A percentile compares a stretch with the other conserved stretches of the same genome.
These are phyloP conservation scores for Ophiostoma quercus DNA, from an alignment of 2,329 filamentous ascomycete species.

Conservation along the genomic window DNA sequence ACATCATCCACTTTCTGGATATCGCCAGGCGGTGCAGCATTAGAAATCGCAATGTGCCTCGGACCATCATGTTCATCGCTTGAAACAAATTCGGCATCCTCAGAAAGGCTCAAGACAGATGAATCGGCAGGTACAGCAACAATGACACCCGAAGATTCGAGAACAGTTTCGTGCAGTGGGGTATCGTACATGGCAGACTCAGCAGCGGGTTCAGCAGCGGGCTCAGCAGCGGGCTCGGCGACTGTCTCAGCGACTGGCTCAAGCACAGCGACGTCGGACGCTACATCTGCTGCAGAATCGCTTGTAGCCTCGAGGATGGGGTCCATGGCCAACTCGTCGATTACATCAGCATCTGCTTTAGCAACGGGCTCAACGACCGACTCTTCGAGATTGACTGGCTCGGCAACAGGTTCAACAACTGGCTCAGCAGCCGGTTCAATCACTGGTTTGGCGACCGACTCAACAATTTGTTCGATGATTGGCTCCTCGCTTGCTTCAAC, in stretches of 20 bases:
- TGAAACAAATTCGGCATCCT: neutral
- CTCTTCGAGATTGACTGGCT: too few relatives aligned
- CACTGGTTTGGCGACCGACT: too few relatives aligned
- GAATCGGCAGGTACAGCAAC: neutral
- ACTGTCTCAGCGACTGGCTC: neutral
- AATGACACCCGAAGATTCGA: neutral
- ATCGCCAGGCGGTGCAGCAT: neutral
- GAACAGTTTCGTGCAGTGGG: neutral
- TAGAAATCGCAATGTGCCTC: neutral
- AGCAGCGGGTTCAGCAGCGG: neutral
- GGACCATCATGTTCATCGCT: neutral
- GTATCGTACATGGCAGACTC: neutral
- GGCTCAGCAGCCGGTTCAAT: too few relatives aligned
- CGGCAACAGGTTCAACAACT: neutral
- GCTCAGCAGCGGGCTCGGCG: neutral
- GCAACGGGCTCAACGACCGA: too few relatives aligned
- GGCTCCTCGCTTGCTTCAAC: too few relatives aligned
- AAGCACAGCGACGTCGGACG: too few relatives aligned
- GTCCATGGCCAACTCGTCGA: too few relatives aligned
- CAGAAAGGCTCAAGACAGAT: neutral
- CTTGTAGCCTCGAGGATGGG: too few relatives aligned
- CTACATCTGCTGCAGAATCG: too few relatives aligned
- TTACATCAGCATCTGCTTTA: too few relatives aligned
- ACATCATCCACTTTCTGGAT: neutral
- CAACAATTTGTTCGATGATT: too few relatives aligned